Conservation (phyloP, 2,329 filamentous ascomycete species). For the Fusarium lateritium region DNA sequence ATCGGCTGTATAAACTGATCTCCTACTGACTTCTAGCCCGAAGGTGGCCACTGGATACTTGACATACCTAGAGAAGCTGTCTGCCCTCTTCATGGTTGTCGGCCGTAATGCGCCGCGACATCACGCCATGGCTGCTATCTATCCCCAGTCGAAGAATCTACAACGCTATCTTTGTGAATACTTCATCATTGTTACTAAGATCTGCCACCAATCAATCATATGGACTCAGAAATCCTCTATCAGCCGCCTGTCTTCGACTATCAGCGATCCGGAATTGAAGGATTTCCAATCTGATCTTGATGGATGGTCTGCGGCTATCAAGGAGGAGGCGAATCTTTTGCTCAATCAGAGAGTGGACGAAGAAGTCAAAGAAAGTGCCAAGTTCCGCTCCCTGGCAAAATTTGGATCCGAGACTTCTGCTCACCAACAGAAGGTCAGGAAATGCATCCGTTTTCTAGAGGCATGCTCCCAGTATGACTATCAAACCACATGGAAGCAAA, state of each 20-base stretch:
- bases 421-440: conserved; percentile 24
- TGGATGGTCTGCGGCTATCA: conserved; percentile 55
- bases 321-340: conserved; percentile 49
- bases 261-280: conserved; percentile 54
- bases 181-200: conserved; percentile 56
- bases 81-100: conserved; percentile 57
- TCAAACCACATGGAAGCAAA: conserved; percentile 58
- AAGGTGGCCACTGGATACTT: conserved; percentile 41
- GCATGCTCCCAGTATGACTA: conserved; percentile 60
- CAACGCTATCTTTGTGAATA: conserved; percentile 58
- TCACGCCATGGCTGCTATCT: conserved; percentile 57
- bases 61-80: conserved; percentile 54
- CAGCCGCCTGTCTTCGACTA: conserved; percentile 48
- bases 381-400: conserved; percentile 33
- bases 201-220: conserved; percentile 56
- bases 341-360: conserved; percentile 43
- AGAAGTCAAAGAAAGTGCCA: conserved; percentile 40
- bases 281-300: conserved; percentile 54
- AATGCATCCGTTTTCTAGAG: conserved; percentile 52
- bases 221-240: conserved; percentile 54
- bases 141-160: conserved; percentile 56
- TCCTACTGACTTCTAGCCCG: accelerated
- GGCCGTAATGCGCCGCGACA: conserved; percentile 59
- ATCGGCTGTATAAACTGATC: accelerated
- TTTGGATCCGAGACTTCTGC: neutral